Percentiles rank a stretch among this genome's conserved stretches.
These are phyloP conservation scores for Parietaria judaica DNA, from an alignment of 306 rosid genomes.

Conservation along the genomic window DNA sequence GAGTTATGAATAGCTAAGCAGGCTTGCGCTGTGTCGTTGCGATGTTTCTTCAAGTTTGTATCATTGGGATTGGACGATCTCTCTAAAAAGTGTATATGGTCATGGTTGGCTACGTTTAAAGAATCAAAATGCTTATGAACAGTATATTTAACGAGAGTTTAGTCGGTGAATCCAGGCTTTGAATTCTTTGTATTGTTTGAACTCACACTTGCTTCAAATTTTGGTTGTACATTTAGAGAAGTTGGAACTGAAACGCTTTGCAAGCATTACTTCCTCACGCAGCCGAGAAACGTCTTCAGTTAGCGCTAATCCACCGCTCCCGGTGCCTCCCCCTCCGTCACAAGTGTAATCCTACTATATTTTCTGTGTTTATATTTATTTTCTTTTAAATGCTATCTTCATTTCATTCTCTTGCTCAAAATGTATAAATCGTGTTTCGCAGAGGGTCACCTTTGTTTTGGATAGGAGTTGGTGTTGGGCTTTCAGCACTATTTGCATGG, in stretches of 20 bases:
- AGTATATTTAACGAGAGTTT: too few relatives aligned
- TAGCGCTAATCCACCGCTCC: constrained; percentile 61
- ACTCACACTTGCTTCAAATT: constrained; percentile 4
- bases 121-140: too few relatives aligned
- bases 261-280: constrained; percentile 67
- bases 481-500: constrained; percentile 81
- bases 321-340: constrained; percentile 63
- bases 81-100: too few relatives aligned
- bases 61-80: too few relatives aligned
- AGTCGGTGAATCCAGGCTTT: background rate
- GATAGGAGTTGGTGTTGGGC: constrained; percentile 94
- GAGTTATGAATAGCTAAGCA: too few relatives aligned
- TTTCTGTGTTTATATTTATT: background rate
- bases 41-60: too few relatives aligned
- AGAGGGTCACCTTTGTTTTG: constrained; percentile 97
- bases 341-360: constrained; percentile 40
- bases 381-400: constrained; percentile 1
- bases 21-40: too few relatives aligned
- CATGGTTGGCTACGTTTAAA: too few relatives aligned
- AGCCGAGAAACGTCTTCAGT: constrained; percentile 55
- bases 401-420: background rate
- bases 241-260: constrained; percentile 39
- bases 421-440: constrained; percentile 2
- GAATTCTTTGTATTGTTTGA: background rate
- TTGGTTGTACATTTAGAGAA: constrained; percentile 34